Evolutionary conservation across 1,284 basidiomycete genomes (phyloP).

Genomic region (Marasmius fiardii): DNA sequence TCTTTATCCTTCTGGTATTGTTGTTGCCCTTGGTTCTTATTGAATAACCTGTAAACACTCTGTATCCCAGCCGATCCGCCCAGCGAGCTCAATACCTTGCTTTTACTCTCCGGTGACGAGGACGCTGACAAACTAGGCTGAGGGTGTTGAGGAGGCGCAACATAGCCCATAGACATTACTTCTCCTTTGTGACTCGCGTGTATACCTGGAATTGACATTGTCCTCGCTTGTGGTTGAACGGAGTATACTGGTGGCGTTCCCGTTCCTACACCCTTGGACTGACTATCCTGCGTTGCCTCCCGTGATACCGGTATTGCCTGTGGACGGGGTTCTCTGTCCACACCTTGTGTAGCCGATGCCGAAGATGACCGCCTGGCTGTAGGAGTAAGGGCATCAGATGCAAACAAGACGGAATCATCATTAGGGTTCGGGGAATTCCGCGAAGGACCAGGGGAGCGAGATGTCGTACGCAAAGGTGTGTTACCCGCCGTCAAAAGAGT

Average conservation of each 20-base stretch:
- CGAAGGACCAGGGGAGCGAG: conserved; percentile 12
- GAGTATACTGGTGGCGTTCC: background rate
- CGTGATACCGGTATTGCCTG: conserved; percentile 12
- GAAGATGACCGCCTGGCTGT: background rate
- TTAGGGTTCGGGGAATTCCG: background rate
- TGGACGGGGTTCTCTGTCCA: conserved; percentile 7
- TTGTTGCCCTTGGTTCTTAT: conserved; percentile 33
- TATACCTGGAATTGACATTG: conserved; percentile 79
- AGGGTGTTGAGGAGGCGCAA: conserved; percentile 41
- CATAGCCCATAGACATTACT: conserved; percentile 75
- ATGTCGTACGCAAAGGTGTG: conserved; percentile 2
- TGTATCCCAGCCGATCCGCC: conserved; percentile 40
- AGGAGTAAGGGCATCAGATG: background rate
- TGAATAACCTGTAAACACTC: conserved; percentile 69
- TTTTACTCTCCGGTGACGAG: conserved; percentile 15
- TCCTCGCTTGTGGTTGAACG: conserved; percentile 69
- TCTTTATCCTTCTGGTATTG: background rate
- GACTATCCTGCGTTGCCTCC: conserved; percentile 17
- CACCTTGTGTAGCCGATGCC: background rate
- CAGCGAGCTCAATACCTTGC: conserved; percentile 7
- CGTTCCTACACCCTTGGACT: conserved; percentile 14
- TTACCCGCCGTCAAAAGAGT: background rate
- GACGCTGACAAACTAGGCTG: conserved; percentile 40
- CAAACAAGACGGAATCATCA: background rate
- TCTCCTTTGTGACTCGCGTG: conserved; percentile 76